A percentile compares a stretch with the other conserved stretches of the same genome.
Conservation (phyloP, 1,284 basidiomycete species). For the Irpex sp. region DNA sequence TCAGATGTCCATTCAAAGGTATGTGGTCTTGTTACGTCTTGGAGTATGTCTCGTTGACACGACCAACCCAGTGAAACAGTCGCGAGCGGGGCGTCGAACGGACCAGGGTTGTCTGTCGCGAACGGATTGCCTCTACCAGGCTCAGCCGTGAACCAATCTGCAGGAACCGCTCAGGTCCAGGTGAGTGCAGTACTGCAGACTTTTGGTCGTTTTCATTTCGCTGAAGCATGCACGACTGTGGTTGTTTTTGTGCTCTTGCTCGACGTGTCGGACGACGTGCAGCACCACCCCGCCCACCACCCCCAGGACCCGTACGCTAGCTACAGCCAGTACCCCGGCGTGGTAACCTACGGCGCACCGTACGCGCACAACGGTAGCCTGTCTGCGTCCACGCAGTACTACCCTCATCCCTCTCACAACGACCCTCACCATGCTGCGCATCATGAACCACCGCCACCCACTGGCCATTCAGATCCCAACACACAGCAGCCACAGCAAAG, state of each 20-base stretch:
- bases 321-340: slow-evolving; percentile 4
- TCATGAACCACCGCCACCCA: background rate
- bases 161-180: slow-evolving; percentile 10
- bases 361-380: background rate
- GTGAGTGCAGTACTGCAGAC: background rate
- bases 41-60: background rate
- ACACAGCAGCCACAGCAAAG: background rate
- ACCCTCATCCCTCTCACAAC: background rate
- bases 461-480: background rate
- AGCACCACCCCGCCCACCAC: slow-evolving; percentile 1
- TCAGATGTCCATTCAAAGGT: slow-evolving; percentile 11
- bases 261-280: background rate
- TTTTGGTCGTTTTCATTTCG: background rate
- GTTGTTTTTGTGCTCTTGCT: background rate
- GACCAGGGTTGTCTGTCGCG: slow-evolving; percentile 11
- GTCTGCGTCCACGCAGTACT: slow-evolving; percentile 1
- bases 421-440: slow-evolving; percentile 1
- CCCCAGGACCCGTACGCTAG: slow-evolving; percentile 9
- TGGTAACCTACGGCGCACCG: slow-evolving; percentile 1
- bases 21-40: background rate
- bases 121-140: slow-evolving; percentile 5
- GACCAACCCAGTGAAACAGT: slow-evolving; percentile 5
- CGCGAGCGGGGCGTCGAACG: slow-evolving; percentile 1
- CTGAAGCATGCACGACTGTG: background rate
- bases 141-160: slow-evolving; percentile 14